Conservation (phyloP, 2,329 filamentous ascomycete species). For the Colletotrichum sp. region DNA sequence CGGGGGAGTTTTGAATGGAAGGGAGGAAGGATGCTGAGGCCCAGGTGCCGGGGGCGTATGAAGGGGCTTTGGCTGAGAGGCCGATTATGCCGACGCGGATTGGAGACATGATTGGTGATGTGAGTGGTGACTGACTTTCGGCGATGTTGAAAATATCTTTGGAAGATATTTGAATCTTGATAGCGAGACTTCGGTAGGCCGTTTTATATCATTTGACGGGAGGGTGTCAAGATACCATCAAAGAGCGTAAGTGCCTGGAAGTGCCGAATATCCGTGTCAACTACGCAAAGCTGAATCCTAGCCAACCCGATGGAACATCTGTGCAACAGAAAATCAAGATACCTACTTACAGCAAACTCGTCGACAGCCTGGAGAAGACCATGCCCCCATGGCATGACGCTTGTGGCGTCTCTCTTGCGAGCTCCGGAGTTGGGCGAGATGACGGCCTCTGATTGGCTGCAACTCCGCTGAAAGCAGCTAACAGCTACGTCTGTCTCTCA, state of each 20-base stretch:
- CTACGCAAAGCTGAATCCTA: not conserved
- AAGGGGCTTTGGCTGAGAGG: conserved; percentile 56
- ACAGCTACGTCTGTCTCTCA: not conserved
- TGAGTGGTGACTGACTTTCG: too few relatives aligned
- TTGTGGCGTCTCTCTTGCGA: not conserved
- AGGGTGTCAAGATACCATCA: not conserved
- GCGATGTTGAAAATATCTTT: too few relatives aligned
- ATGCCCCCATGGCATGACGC: not conserved
- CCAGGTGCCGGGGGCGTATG: conserved; percentile 54
- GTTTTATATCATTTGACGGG: not conserved
- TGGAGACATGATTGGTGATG: conserved; percentile 30
- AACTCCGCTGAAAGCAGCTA: not conserved
- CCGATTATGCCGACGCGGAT: conserved; percentile 64
- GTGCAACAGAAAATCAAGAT: not conserved
- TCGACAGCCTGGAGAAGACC: not conserved
- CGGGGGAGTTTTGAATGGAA: conserved; percentile 46
- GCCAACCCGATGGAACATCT: not conserved
- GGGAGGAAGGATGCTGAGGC: conserved; percentile 62
- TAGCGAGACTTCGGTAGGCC: not conserved
- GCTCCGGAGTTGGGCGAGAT: not conserved
- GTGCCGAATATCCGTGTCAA: not conserved
- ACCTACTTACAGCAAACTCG: not conserved
- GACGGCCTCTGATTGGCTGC: not conserved
- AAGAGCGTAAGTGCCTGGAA: not conserved
- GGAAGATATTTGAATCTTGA: too few relatives aligned